Percentiles rank a stretch among this genome's conserved stretches.
Conservation (phyloP, 495 filamentous ascomycete genomes). For the Aspergillus bertholletiae region DNA sequence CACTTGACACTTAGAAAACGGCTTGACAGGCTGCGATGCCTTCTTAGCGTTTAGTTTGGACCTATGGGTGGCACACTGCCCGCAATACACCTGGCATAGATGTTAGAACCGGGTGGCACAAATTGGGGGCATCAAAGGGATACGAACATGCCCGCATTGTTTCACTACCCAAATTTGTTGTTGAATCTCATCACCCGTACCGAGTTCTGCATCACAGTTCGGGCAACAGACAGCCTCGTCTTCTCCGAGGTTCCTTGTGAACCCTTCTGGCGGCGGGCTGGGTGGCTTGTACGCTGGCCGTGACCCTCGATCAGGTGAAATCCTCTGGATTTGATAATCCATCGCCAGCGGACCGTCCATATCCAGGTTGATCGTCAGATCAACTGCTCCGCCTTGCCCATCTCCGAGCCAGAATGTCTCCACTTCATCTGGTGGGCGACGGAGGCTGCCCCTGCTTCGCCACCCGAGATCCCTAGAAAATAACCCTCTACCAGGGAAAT, state of each 20-base stretch:
- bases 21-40: constrained; percentile 23
- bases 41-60: constrained; percentile 36
- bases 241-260: constrained; percentile 60
- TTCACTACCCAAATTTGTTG: constrained; percentile 72
- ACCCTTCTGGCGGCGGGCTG: constrained; percentile 54
- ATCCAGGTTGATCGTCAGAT: constrained; percentile 27
- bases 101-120: constrained; percentile 6
- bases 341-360: constrained; percentile 10
- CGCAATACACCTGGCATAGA: constrained; percentile 62
- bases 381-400: constrained; percentile 8
- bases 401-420: constrained; percentile 21
- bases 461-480: constrained; percentile 17
- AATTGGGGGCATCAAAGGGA: not conserved
- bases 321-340: constrained; percentile 20
- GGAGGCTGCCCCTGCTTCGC: constrained; percentile 2
- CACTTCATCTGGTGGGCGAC: constrained; percentile 8
- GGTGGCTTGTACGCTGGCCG: constrained; percentile 60
- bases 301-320: constrained; percentile 18
- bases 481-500: constrained; percentile 1
- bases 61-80: constrained; percentile 58
- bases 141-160: constrained; percentile 71
- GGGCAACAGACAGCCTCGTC: constrained; percentile 67
- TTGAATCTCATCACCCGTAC: constrained; percentile 54
- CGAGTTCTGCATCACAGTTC: constrained; percentile 67
- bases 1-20: constrained; percentile 51